Base-by-base conservation (phyloP, 345 rosid genomes). In the Laguncularia racemosa region DNA sequence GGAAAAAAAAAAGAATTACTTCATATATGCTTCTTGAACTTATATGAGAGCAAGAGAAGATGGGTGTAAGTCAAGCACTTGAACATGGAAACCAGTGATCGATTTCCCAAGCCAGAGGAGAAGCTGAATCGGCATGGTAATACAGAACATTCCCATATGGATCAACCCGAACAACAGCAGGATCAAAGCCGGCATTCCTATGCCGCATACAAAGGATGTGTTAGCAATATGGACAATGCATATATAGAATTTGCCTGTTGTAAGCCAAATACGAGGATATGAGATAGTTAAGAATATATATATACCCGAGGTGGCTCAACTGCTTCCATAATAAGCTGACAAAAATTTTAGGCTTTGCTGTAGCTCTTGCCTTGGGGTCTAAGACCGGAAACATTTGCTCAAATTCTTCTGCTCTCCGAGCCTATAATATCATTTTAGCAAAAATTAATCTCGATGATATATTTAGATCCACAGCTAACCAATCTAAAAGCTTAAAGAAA, bases 131-230 rank as follows among this genome's bases (percentile, higher is more conserved):
- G 21, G 97, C 97, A 48, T 87, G 96, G 63, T 73, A 87, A 69
- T 89, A 87, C 59, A 93, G 62, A 67, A 87, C 99, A 68, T 87
- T 93, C 53, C 97, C 99, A 50, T 81, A 89, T 0, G 84, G 82
- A 67, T 89, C 99, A 3, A 93, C 90, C 52, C 96, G 80, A 55
- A 93, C 87, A 19, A 78, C 86, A 0, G 79, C 80, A 20, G 96
- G 99, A 82, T 93, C 97, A 61, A 93, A 89, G 43, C 97, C 99
- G n/a, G 97, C 96, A 69, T 87, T 93, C 55, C 99, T 89, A 9
- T 33, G 40, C 40, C 10, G 58, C 64, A 78, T 58, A 48, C 16
- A 58, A 53, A 43, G 46, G 7, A 23, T 44, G 26, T 21, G 33
- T 51, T 51, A 44, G 13, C 19, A 19, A 13, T 23, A 23, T 48